These are phyloP conservation scores for Serendipita vermifera DNA, from an alignment of 768 basidiomycete genomes.

Conservation along the genomic window DNA sequence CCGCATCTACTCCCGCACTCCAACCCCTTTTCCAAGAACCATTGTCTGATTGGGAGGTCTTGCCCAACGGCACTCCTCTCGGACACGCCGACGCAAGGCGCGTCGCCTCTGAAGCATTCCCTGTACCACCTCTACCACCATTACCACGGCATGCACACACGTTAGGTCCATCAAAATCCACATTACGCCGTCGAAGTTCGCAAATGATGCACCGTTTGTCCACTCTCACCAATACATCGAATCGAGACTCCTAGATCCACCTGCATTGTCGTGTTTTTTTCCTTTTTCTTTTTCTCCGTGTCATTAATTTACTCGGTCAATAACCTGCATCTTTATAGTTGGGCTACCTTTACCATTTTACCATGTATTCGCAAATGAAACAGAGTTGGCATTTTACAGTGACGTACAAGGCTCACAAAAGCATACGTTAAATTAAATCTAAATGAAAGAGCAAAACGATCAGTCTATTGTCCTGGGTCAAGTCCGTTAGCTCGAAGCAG, in stretches of 20 bases:
- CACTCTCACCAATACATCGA: too few species aligned
- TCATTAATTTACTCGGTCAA: background rate
- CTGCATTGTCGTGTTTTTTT: too few species aligned
- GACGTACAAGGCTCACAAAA: background rate
- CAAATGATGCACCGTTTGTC: background rate
- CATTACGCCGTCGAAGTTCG: background rate
- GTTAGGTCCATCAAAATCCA: background rate
- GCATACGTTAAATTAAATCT: background rate
- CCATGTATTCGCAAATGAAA: background rate
- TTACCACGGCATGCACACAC: background rate
- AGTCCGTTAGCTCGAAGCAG: constrained; percentile 40
- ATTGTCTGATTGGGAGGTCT: constrained; percentile 1
- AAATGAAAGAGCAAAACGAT: constrained; percentile 2
- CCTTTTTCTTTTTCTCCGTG: background rate
- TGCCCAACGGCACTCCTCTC: background rate
- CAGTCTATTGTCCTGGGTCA: constrained; percentile 25
- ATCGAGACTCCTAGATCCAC: too few species aligned
- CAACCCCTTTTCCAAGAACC: background rate
- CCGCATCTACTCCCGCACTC: background rate
- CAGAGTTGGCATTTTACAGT: constrained; percentile 1
- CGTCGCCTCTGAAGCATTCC: background rate
- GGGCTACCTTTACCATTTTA: background rate
- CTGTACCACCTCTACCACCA: background rate
- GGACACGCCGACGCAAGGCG: background rate
- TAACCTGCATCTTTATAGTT: background rate